These are phyloP conservation scores for Endotrypanum monterogeii DNA, from an alignment of 208 protist genomes.

Conservation along the genomic window DNA sequence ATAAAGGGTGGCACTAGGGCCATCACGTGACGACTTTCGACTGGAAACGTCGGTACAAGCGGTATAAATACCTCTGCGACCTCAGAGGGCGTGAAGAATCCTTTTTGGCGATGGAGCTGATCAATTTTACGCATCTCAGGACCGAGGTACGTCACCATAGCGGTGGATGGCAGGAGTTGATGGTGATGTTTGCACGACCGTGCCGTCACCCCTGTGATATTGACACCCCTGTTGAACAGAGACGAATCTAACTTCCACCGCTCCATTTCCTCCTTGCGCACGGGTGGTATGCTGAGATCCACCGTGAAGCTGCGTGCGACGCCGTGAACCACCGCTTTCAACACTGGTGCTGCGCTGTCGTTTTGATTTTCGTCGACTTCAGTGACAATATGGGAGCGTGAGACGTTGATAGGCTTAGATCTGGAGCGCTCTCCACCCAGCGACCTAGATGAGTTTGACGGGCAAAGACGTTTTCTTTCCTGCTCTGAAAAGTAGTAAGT, in stretches of 20 bases:
- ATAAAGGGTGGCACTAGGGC: constrained; percentile 46
- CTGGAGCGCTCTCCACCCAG: neutral
- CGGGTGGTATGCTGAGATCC: constrained; percentile 34
- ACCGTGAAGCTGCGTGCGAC: constrained; percentile 4
- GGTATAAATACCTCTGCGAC: constrained; percentile 74
- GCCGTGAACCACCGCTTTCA: neutral
- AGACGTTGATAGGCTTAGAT: neutral
- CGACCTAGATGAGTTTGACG: too few species aligned
- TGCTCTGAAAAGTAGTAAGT: constrained; percentile 16
- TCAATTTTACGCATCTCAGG: constrained; percentile 65
- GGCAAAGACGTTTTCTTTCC: neutral
- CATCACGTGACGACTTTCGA: constrained; percentile 65
- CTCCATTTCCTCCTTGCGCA: constrained; percentile 56
- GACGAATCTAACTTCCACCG: constrained; percentile 53
- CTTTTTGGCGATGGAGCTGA: constrained; percentile 58
- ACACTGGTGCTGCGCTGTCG: neutral
- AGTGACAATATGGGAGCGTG: neutral
- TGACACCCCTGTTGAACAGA: constrained; percentile 7
- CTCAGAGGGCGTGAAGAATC: constrained; percentile 70
- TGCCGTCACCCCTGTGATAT: neutral
- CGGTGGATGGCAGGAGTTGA: constrained; percentile 42
- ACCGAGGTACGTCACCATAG: constrained; percentile 54
- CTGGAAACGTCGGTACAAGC: constrained; percentile 75
- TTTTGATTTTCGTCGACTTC: too few species aligned
- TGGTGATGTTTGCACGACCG: neutral